Evolutionary conservation across 345 rosid species (phyloP).

Genomic region (Salix arbutifolia): DNA sequence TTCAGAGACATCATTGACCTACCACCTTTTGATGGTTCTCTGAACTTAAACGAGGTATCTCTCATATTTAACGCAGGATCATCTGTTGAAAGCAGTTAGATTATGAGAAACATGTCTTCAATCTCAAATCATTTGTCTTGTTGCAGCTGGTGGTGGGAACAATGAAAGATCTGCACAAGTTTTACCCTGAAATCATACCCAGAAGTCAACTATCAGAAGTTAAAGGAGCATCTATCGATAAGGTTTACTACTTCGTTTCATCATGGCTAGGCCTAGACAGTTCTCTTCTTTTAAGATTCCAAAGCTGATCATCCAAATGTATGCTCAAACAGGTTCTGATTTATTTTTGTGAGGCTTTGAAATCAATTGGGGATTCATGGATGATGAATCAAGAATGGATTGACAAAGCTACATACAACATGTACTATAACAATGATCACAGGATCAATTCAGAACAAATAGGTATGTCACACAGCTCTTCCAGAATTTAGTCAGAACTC

Average conservation of each 20-base stretch:
- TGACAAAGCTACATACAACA: constrained; percentile 36
- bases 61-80: neutral
- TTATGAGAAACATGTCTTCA: neutral
- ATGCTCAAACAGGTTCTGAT: constrained; percentile 42
- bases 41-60: constrained; percentile 50
- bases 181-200: constrained; percentile 56
- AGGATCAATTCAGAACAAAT: constrained; percentile 38
- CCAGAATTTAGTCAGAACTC: neutral
- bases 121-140: constrained; percentile 13
- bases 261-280: neutral
- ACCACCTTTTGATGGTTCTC: constrained; percentile 45
- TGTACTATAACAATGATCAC: constrained; percentile 34
- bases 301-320: neutral
- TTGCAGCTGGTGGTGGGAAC: constrained; percentile 59
- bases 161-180: constrained; percentile 58
- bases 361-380: constrained; percentile 67
- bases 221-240: constrained; percentile 40
- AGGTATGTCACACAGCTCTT: constrained; percentile 33
- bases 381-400: constrained; percentile 44
- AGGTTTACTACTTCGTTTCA: constrained; percentile 36
- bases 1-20: constrained; percentile 73
- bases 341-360: constrained; percentile 47
- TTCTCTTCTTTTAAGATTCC: neutral
- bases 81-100: neutral
- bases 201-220: constrained; percentile 38